phyloP scores from a whole-genome alignment of 139 green algal species.

The Micromonas pusilla region DNA sequence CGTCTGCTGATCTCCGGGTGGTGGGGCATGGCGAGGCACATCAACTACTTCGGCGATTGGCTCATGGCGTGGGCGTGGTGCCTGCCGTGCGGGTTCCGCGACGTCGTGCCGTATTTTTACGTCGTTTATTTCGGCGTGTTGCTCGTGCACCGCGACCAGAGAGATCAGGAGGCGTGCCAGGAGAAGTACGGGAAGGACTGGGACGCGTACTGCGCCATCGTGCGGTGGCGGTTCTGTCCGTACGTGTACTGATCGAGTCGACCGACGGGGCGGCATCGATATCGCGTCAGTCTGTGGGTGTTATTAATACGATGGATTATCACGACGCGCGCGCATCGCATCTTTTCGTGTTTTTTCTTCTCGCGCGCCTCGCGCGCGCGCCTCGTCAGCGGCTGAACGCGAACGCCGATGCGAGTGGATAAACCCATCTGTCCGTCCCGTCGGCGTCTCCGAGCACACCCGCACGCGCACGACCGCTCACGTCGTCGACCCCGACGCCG shows the following conservation, averaged over 20 bases:
- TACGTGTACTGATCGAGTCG: slow-evolving; percentile 69
- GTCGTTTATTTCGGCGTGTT: slow-evolving; percentile 87
- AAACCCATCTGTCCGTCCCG: too few species aligned
- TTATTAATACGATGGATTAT: too few species aligned
- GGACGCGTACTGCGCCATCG: slow-evolving; percentile 84
- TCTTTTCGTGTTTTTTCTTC: too few species aligned
- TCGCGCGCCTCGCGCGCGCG: too few species aligned
- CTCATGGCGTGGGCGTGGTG: slow-evolving; percentile 88
- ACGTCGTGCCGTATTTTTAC: slow-evolving; percentile 80
- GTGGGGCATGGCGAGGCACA: slow-evolving; percentile 84
- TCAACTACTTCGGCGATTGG: slow-evolving; percentile 94
- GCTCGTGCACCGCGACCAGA: slow-evolving; percentile 49
- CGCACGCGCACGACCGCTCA: too few species aligned
- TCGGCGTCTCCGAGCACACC: neutral
- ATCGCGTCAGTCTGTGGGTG: neutral
- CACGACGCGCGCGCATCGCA: too few species aligned
- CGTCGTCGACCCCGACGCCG: neutral
- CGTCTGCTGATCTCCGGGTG: slow-evolving; percentile 78
- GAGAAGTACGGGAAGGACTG: slow-evolving; percentile 93
- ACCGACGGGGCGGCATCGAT: neutral
- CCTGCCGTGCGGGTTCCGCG: slow-evolving; percentile 71
- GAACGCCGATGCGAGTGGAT: too few species aligned
- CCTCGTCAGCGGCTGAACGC: too few species aligned
- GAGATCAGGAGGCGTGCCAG: slow-evolving; percentile 80
- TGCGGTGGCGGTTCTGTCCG: slow-evolving; percentile 82